Evolutionary conservation across 2,329 filamentous ascomycete genomes (phyloP).

Genomic region (Nemania bipapillata): DNA sequence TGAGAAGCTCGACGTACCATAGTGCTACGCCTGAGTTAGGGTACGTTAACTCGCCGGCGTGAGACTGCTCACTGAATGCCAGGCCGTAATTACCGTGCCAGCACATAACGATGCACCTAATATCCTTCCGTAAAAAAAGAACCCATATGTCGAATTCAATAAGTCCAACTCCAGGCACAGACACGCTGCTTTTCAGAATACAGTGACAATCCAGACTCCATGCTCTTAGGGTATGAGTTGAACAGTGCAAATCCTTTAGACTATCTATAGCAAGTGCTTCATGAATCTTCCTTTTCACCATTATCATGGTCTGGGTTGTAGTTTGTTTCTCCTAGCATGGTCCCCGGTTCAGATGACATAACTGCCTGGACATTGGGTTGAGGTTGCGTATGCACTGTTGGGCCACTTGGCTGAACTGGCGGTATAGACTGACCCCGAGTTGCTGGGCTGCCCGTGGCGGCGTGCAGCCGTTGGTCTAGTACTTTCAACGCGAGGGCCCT

Average conservation of each 20-base stretch:
- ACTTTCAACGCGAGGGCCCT: slow-evolving; percentile 90
- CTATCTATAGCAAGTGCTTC: slow-evolving; percentile 19
- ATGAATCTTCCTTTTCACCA: slow-evolving; percentile 51
- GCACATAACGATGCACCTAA: slow-evolving; percentile 23
- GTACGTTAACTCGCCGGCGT: slow-evolving; percentile 1
- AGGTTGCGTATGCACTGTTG: slow-evolving; percentile 68
- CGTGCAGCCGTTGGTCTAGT: slow-evolving; percentile 88
- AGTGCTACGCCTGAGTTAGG: slow-evolving; percentile 11
- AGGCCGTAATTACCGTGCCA: slow-evolving; percentile 22
- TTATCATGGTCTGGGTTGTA: slow-evolving; percentile 73
- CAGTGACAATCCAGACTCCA: slow-evolving; percentile 40
- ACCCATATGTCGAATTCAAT: slow-evolving; percentile 35
- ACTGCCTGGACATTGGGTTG: slow-evolving; percentile 66
- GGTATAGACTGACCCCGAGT: slow-evolving; percentile 54
- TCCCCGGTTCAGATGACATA: slow-evolving; percentile 65
- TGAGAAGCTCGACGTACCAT: slow-evolving; percentile 11
- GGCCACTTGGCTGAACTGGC: slow-evolving; percentile 62
- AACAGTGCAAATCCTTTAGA: slow-evolving; percentile 20
- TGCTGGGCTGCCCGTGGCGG: slow-evolving; percentile 71
- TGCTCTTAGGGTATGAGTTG: slow-evolving; percentile 23
- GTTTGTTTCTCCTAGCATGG: slow-evolving; percentile 74
- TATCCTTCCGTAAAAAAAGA: slow-evolving; percentile 24
- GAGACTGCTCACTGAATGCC: slow-evolving; percentile 1
- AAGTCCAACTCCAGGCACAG: slow-evolving; percentile 44
- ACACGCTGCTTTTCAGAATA: slow-evolving; percentile 44